A percentile compares a stretch with the other conserved stretches of the same genome.
These are phyloP conservation scores for Candida tunisiensis DNA, from an alignment of 1,139 yeast genomes.

Conservation along the genomic window DNA sequence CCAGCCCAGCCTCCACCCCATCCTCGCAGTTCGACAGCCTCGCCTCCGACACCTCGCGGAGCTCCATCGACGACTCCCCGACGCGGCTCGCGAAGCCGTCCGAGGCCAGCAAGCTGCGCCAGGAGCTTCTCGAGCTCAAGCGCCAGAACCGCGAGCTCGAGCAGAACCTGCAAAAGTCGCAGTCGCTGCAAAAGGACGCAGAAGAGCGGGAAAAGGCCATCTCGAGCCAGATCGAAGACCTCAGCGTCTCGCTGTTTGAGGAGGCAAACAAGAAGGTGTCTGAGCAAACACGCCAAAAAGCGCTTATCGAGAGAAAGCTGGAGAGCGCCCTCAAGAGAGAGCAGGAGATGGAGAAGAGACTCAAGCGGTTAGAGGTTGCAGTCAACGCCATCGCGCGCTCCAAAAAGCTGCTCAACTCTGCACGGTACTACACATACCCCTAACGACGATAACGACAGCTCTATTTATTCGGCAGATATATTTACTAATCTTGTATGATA, in stretches of 20 bases:
- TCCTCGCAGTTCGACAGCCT: neutral
- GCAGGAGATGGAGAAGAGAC: slow-evolving; percentile 6
- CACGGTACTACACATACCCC: too few species aligned
- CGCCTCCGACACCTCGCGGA: slow-evolving; percentile 1
- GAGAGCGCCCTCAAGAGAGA: slow-evolving; percentile 22
- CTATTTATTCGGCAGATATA: too few species aligned
- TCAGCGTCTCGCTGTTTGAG: slow-evolving; percentile 56
- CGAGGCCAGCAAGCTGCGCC: neutral
- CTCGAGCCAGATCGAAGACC: slow-evolving; percentile 58
- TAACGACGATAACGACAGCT: too few species aligned
- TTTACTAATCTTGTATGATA: too few species aligned
- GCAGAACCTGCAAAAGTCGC: slow-evolving; percentile 22
- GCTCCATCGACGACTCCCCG: neutral
- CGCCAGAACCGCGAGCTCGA: slow-evolving; percentile 19
- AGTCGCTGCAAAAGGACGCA: slow-evolving; percentile 27
- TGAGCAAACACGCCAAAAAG: slow-evolving; percentile 46
- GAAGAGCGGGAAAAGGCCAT: slow-evolving; percentile 42
- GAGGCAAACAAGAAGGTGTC: slow-evolving; percentile 74
- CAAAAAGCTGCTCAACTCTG: too few species aligned
- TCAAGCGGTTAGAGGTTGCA: slow-evolving; percentile 11
- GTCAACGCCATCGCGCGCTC: slow-evolving; percentile 11
- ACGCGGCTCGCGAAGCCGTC: neutral
- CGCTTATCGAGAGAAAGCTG: slow-evolving; percentile 21
- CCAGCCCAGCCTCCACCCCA: neutral
- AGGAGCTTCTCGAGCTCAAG: slow-evolving; percentile 15